Percentiles rank a stretch among this genome's conserved stretches.
phyloP scores from a whole-genome alignment of 495 filamentous ascomycete species.

The Aspergillus nanangensis region DNA sequence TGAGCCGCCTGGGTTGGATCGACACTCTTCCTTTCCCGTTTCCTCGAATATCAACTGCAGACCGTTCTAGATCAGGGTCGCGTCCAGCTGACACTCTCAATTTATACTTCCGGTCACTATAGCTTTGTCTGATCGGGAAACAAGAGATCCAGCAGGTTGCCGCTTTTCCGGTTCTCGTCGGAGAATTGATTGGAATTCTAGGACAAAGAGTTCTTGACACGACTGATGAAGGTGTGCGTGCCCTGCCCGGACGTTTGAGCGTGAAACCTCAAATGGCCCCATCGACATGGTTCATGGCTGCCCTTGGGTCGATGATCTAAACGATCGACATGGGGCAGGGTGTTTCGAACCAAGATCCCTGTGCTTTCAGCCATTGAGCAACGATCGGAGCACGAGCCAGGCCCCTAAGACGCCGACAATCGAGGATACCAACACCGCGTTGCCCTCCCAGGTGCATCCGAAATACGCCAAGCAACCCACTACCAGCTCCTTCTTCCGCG shows the following conservation, averaged over 20 bases:
- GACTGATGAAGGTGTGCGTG: too few species aligned
- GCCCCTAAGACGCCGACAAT: constrained; percentile 38
- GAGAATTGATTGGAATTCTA: too few species aligned
- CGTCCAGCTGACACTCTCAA: too few species aligned
- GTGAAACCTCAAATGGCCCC: constrained; percentile 8
- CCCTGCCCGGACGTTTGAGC: constrained; percentile 3
- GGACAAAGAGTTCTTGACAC: too few species aligned
- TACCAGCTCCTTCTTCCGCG: constrained; percentile 52
- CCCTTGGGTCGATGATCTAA: constrained; percentile 1
- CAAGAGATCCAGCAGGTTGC: too few species aligned
- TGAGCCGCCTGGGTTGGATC: too few species aligned
- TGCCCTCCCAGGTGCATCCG: constrained; percentile 57
- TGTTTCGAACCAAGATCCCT: constrained; percentile 5
- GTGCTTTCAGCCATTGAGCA: constrained; percentile 13
- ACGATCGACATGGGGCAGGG: constrained; percentile 7
- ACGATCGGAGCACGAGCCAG: constrained; percentile 40
- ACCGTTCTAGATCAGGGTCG: too few species aligned
- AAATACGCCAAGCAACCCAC: constrained; percentile 55
- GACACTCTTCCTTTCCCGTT: too few species aligned
- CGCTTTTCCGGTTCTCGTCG: too few species aligned
- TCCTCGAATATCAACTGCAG: too few species aligned
- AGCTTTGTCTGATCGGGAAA: too few species aligned
- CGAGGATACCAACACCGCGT: constrained; percentile 41
- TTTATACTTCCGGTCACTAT: too few species aligned
- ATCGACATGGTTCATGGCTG: constrained; percentile 1